Evolutionary conservation across 768 basidiomycete genomes (phyloP), one percentile per base, ranked within the genome.

Genomic region (Kwoniella dejecticola): DNA sequence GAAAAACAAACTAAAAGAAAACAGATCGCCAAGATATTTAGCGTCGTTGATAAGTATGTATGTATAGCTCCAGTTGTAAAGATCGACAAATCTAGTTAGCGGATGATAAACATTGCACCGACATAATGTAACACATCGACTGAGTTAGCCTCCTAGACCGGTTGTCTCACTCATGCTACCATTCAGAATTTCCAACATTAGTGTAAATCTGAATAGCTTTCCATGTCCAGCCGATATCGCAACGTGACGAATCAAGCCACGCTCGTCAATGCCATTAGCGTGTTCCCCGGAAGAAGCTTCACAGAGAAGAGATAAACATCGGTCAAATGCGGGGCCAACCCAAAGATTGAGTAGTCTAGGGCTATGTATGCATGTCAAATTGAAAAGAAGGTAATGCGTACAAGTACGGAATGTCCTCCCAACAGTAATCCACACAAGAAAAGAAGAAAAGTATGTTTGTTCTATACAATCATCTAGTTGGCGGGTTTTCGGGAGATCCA

Each of bases 401-500:
- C 31, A 27, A 21, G 52, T 53, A 53, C 33, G 38, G 41, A 55
- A 55, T 42, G 53, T 55, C 53, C 53, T 21, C 33, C 29, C 27
- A 30, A 50, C 17, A 36, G 8, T 23, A 26, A 12, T 48, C 23
- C 13, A 48, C 47, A 41, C 36, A 24, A 41, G 12, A 42, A 24
- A 38, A 52, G 19, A 52, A 8, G 26, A 17, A 40, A 24, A 2
- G 31, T n/a, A 27, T 29, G 42, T 46, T 30, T 57, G 48, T 40
- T 23, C 41, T 60, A 40, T 45, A 45, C 58, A 46, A 52, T 26
- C 19, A 21, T 63, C 57, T 68, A 68, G 49, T 71, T 66, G 26
- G 57, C 62, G 54, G 68, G 71, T 68, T 78, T 78, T 46, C 71
- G 61, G 41, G 66, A 67, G 49, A 79, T 63, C 69, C 72, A 79